Evolutionary conservation across 768 basidiomycete species (phyloP).

Genomic region (Trametes villosa): DNA sequence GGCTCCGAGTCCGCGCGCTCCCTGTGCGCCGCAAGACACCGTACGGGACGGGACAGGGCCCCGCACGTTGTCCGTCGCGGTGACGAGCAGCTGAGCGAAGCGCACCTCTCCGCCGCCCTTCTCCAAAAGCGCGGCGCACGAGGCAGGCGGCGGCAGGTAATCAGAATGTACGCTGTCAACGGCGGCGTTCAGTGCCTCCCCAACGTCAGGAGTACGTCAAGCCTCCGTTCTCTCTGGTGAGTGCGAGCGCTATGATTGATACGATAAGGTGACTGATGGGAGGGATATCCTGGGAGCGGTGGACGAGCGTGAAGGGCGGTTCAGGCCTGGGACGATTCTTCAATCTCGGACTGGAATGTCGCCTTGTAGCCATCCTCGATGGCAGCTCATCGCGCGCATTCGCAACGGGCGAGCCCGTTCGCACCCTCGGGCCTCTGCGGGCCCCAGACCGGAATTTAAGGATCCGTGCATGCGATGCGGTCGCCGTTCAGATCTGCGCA

Average conservation of each 20-base stretch:
- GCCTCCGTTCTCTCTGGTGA: conserved; percentile 2
- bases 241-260: conserved; percentile 25
- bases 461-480: conserved; percentile 12
- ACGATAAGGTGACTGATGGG: conserved; percentile 31
- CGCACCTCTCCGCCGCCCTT: background rate
- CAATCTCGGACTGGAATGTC: conserved; percentile 17
- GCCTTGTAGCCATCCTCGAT: conserved; percentile 15
- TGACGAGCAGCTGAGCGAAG: background rate
- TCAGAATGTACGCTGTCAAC: conserved; percentile 24
- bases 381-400: conserved; percentile 19
- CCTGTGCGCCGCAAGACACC: background rate
- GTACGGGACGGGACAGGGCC: background rate
- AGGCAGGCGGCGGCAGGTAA: conserved; percentile 17
- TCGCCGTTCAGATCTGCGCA: conserved; percentile 13
- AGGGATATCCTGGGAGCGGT: conserved; percentile 21
- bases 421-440: background rate
- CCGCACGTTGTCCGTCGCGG: conserved; percentile 6
- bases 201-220: conserved; percentile 30
- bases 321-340: conserved; percentile 19
- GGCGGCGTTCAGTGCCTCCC: conserved; percentile 19
- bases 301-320: conserved; percentile 23
- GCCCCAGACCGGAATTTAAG: background rate
- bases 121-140: conserved; percentile 8
- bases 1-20: background rate
- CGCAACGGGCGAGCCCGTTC: conserved; percentile 11